Base-by-base conservation (phyloP, 805 yeast genomes). In the Metschnikowia bowlesiae region DNA sequence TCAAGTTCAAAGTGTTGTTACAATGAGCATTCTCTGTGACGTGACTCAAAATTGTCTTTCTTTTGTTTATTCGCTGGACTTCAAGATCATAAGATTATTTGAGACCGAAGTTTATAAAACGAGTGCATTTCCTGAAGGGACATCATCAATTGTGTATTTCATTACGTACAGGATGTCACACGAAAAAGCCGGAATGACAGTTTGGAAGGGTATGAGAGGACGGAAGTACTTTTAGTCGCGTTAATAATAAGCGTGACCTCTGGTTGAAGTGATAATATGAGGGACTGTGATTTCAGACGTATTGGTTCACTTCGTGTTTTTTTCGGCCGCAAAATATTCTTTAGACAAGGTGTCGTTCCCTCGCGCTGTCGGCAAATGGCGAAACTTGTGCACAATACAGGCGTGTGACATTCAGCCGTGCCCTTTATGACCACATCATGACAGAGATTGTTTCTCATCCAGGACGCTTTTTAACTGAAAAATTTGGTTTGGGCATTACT, bases 1-100 rank as follows among this genome's bases (percentile, higher is more conserved):
- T 48, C 56, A 10, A 54, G 30, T 4, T 39, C 48, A n/a, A 34
- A 45, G 34, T 42, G 44, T 26, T 28, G 26, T 42, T 33, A 9
- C 38, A 42, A 10, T n/a, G 28, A 13, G 22, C 45, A 22, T 16
- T 18, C 11, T 47, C 28, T 28, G 49, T 49, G 14, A 67, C 51
- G 41, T 61, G 66, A 30, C 55, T 56, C 22, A 70, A 53, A 10
- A 73, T 61, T 16, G 70, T 66, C 18, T 56, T 56, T 56, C 69
- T 64, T 1, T 75, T 64, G 32, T 60, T 62, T n/a, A 60, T 52
- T 49, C 77, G 57, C 44, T 64, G 63, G 29, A 64, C 46, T 13
- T 62, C 63, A 31, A 70, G 64, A 47, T 58, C 62, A 35, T 63
- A 31, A 70, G 64, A 47, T 57, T 62, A 32, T 57, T 26, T 14